Evolutionary conservation across 176 grass and related monocot genomes (phyloP).

Genomic region (Otatea glauca): DNA sequence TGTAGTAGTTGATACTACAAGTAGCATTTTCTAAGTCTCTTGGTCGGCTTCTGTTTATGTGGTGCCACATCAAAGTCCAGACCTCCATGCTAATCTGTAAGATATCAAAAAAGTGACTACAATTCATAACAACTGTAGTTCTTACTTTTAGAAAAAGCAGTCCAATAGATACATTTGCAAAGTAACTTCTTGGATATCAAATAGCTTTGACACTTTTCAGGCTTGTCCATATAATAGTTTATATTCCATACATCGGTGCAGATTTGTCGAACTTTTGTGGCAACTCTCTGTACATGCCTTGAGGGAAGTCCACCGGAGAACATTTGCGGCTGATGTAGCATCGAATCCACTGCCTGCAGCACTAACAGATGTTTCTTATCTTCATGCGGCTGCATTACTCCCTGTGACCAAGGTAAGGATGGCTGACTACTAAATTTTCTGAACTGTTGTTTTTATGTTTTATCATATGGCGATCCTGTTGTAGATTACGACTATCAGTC

Average conservation of each 20-base stretch:
- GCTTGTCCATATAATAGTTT: slow-evolving; percentile 18
- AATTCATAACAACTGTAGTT: background rate
- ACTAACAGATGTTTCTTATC: slow-evolving; percentile 95
- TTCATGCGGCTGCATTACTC: slow-evolving; percentile 93
- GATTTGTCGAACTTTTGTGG: slow-evolving; percentile 99
- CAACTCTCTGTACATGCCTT: slow-evolving; percentile 97
- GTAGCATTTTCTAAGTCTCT: background rate
- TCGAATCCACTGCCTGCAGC: slow-evolving; percentile 82
- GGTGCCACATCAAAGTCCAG: slow-evolving; percentile 20
- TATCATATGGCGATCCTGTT: background rate
- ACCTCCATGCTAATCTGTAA: slow-evolving; percentile 17
- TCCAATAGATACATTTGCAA: slow-evolving; percentile 17
- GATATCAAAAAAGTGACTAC: slow-evolving; percentile 8
- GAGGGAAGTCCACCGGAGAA: slow-evolving; percentile 96
- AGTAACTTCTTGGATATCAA: slow-evolving; percentile 34
- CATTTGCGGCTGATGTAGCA: slow-evolving; percentile 78
- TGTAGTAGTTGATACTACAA: background rate
- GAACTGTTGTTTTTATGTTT: slow-evolving; percentile 19
- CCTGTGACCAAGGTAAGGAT: slow-evolving; percentile 86
- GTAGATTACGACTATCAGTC: background rate
- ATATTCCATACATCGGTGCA: slow-evolving; percentile 49
- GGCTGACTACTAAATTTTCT: slow-evolving; percentile 33
- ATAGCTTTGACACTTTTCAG: slow-evolving; percentile 35
- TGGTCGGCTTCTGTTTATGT: background rate
- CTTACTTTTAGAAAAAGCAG: slow-evolving; percentile 21